phyloP scores from a whole-genome alignment of 2,329 filamentous ascomycete species.

The Helotiales sp. region DNA sequence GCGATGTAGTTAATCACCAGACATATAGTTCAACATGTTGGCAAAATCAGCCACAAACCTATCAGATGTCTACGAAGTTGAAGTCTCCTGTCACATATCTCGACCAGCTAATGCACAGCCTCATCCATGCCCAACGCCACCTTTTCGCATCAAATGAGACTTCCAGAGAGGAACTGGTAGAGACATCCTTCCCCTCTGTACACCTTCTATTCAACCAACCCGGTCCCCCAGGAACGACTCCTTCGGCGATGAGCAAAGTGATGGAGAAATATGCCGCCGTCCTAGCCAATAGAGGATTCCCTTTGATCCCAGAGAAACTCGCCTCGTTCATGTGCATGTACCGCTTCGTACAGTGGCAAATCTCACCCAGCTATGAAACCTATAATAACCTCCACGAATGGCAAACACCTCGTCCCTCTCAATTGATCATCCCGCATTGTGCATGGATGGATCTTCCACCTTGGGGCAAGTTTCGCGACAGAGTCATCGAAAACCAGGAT shows the following conservation, averaged over 20 bases:
- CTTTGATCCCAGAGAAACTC: conserved; percentile 39
- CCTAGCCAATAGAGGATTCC: conserved; percentile 37
- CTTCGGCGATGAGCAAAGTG: conserved; percentile 34
- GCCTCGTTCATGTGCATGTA: conserved; percentile 43
- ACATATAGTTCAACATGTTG: conserved; percentile 31
- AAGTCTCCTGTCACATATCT: conserved; percentile 38
- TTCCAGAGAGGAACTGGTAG: conserved; percentile 32
- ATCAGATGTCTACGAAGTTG: conserved; percentile 41
- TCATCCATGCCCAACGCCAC: conserved; percentile 39
- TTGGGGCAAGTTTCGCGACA: conserved; percentile 39
- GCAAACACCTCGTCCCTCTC: conserved; percentile 36
- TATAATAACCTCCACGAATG: conserved; percentile 37
- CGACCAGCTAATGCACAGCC: conserved; percentile 39
- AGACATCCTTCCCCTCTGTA: conserved; percentile 37
- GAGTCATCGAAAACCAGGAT: conserved; percentile 38
- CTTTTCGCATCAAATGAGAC: conserved; percentile 29
- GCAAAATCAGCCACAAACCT: conserved; percentile 41
- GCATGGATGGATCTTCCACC: conserved; percentile 42
- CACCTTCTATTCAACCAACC: conserved; percentile 39
- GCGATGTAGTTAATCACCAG: conserved; percentile 33
- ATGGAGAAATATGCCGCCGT: conserved; percentile 39
- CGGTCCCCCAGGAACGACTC: conserved; percentile 28
- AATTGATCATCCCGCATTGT: conserved; percentile 38
- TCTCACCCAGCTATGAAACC: conserved; percentile 35
- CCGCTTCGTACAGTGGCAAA: conserved; percentile 41